These are phyloP conservation scores for Citrullus mucosospermus DNA, from an alignment of 306 rosid genomes.

Conservation along the genomic window DNA sequence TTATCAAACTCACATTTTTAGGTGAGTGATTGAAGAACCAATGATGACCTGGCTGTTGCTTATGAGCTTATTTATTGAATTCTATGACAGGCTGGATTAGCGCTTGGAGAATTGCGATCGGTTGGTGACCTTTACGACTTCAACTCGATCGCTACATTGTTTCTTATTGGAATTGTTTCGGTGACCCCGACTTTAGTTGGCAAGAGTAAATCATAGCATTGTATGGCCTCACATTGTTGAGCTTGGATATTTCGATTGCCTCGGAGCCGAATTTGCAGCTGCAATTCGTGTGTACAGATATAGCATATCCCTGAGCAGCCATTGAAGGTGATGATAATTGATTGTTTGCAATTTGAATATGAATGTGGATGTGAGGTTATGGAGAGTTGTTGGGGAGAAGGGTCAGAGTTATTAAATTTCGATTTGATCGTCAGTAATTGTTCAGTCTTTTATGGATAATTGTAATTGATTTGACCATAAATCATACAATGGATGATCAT, in stretches of 20 bases:
- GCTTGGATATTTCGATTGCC: background rate
- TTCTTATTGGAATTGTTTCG: slow-evolving; percentile 70
- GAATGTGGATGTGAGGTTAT: background rate
- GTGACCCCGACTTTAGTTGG: slow-evolving; percentile 68
- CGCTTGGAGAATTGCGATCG: slow-evolving; percentile 82
- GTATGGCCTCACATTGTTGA: background rate
- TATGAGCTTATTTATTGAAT: background rate
- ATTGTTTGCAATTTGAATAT: background rate
- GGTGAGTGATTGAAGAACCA: background rate
- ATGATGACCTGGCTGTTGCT: background rate
- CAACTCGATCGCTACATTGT: slow-evolving; percentile 80
- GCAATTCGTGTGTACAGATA: background rate
- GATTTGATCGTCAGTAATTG: background rate
- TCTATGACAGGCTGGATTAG: slow-evolving; percentile 67
- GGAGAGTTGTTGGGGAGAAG: background rate
- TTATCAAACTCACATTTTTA: background rate
- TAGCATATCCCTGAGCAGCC: background rate
- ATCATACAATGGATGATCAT: background rate
- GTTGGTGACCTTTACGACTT: slow-evolving; percentile 86
- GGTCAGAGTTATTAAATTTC: background rate
- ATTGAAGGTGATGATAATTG: background rate
- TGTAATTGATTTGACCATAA: background rate
- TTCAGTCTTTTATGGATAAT: background rate
- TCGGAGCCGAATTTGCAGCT: background rate
- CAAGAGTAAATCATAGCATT: slow-evolving; percentile 45